These are phyloP conservation scores for Westerdykella sp. DNA, from an alignment of 2,329 filamentous ascomycete genomes.

Conservation along the genomic window DNA sequence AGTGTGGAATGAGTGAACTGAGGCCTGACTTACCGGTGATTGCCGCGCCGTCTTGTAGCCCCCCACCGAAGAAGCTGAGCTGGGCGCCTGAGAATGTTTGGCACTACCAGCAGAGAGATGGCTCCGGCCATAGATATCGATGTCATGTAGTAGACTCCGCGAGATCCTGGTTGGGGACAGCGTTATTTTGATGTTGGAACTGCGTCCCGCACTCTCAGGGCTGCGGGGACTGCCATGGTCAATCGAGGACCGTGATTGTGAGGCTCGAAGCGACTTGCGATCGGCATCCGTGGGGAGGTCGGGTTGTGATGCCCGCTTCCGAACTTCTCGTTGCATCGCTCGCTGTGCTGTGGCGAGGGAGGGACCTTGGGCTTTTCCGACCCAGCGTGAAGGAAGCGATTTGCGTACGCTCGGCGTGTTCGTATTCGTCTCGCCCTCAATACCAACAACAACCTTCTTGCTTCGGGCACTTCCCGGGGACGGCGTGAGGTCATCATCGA, in stretches of 20 bases:
- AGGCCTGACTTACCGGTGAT: conserved; percentile 26
- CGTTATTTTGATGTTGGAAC: conserved; percentile 10
- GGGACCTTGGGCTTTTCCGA: conserved; percentile 6
- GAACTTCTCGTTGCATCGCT: conserved; percentile 17
- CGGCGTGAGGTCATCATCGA: not conserved
- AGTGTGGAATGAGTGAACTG: conserved; percentile 16
- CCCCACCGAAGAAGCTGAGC: conserved; percentile 14
- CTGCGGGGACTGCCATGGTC: conserved; percentile 6
- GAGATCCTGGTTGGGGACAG: conserved; percentile 13
- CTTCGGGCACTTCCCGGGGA: not conserved
- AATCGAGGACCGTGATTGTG: conserved; percentile 10
- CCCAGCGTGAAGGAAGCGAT: conserved; percentile 1
- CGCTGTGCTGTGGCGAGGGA: conserved; percentile 19
- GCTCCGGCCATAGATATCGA: not conserved
- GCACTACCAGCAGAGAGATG: not conserved
- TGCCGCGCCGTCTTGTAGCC: conserved; percentile 17
- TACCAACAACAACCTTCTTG: not conserved
- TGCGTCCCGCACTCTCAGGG: conserved; percentile 6
- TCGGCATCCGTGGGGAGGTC: conserved; percentile 9
- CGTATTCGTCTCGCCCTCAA: not conserved
- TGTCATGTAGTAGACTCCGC: not conserved
- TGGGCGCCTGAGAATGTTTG: conserved; percentile 9
- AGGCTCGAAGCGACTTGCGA: conserved; percentile 10
- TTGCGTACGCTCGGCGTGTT: conserved; percentile 1
- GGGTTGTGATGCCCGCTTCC: conserved; percentile 7